Evolutionary conservation across 2,329 filamentous ascomycete genomes (phyloP).

Genomic region (Pseudogymnoascus sp.): DNA sequence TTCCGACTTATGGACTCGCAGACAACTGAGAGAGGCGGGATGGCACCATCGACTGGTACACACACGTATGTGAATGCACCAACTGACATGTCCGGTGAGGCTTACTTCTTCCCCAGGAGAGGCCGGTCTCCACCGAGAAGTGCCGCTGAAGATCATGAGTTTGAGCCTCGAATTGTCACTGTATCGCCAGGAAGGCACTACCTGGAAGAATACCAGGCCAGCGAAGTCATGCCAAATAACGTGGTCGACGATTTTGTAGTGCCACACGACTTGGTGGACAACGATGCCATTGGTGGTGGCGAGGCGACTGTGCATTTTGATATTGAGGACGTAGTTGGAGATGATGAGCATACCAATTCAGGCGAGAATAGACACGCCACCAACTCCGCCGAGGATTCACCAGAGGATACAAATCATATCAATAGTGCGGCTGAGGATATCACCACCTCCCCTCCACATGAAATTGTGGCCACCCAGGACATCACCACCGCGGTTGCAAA

Average conservation of each 20-base stretch:
- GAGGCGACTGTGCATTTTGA: not conserved
- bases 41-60: conserved; percentile 13
- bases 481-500: not conserved
- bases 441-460: not conserved
- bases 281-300: not conserved
- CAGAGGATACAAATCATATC: not conserved
- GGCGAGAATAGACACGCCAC: not conserved
- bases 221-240: not conserved
- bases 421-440: not conserved
- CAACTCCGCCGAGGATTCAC: not conserved
- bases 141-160: not conserved
- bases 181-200: not conserved
- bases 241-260: not conserved
- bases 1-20: conserved; percentile 10
- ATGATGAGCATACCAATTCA: conserved; percentile 2
- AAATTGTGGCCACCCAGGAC: not conserved
- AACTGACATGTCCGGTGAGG: conserved; percentile 21
- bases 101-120: conserved; percentile 21
- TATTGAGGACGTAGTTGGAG: not conserved
- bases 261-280: not conserved
- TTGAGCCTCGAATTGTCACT: not conserved
- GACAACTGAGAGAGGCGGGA: conserved; percentile 7
- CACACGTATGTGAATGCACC: conserved; percentile 20
- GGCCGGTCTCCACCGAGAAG: conserved; percentile 24
- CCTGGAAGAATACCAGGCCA: not conserved